phyloP scores from a whole-genome alignment of 768 basidiomycete genomes.

The Russula ochroleuca region DNA sequence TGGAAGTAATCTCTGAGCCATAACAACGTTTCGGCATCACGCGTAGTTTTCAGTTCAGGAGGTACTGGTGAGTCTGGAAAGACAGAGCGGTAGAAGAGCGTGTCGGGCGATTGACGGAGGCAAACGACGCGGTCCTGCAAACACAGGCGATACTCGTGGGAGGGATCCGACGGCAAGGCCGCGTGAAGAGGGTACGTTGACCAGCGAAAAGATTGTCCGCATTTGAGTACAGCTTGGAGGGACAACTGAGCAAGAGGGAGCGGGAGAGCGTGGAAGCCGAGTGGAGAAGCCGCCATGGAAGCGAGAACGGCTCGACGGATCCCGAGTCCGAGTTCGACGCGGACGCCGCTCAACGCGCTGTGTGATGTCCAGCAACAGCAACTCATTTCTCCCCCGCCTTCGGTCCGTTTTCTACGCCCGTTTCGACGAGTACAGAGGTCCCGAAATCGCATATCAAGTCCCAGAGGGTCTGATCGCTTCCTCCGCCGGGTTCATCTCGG shows the following conservation, averaged over 20 bases:
- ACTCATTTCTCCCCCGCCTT: constrained; percentile 74
- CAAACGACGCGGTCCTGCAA: constrained; percentile 81
- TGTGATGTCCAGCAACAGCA: constrained; percentile 41
- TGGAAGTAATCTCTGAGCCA: constrained; percentile 91
- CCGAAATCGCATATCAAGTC: constrained; percentile 89
- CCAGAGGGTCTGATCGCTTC: constrained; percentile 81
- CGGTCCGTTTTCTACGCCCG: constrained; percentile 92
- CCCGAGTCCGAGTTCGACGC: no score
- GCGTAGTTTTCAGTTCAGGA: constrained; percentile 34
- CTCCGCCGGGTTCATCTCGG: constrained; percentile 28
- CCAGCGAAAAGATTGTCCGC: constrained; percentile 89
- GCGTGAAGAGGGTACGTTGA: constrained; percentile 43
- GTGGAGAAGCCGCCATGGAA: constrained; percentile 18
- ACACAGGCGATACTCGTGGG: constrained; percentile 76
- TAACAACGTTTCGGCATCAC: constrained; percentile 59
- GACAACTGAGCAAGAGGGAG: constrained; percentile 66
- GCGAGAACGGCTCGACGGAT: neutral
- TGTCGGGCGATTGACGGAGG: constrained; percentile 62
- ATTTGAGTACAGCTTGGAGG: constrained; percentile 72
- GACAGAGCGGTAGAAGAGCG: constrained; percentile 65
- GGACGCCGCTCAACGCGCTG: neutral
- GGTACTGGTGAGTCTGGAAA: constrained; percentile 48
- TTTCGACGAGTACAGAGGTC: constrained; percentile 82
- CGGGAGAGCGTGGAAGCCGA: constrained; percentile 56
- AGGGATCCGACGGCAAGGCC: constrained; percentile 21